Evolutionary conservation across 148 eudicot genomes (phyloP).

Genomic region (Cornus suecica): DNA sequence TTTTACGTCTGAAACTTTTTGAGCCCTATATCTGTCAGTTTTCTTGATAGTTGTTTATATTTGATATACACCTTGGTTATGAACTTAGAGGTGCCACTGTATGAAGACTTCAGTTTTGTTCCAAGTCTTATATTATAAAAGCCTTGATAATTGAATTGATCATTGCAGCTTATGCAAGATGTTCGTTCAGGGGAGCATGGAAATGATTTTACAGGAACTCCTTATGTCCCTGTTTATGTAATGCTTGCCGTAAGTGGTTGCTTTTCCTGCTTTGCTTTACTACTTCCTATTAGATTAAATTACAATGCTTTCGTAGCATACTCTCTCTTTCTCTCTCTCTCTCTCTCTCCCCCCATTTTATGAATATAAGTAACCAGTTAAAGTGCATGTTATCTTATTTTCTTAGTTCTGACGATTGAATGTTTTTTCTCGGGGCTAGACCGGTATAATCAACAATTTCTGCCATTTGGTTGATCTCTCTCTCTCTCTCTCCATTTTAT

Average conservation of each 20-base stretch:
- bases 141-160: conserved; percentile 14
- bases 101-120: conserved; percentile 1
- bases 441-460: conserved; percentile 62
- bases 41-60: too few species aligned
- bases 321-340: neutral
- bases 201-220: conserved; percentile 41
- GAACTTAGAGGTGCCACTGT: neutral
- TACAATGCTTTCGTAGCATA: neutral
- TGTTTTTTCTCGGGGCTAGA: conserved; percentile 33
- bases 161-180: conserved; percentile 55
- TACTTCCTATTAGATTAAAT: neutral
- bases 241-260: conserved; percentile 55
- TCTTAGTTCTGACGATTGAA: neutral
- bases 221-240: conserved; percentile 58
- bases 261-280: neutral
- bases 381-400: neutral
- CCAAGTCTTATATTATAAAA: neutral
- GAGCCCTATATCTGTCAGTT: too few species aligned
- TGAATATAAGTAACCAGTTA: neutral
- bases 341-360: neutral
- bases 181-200: conserved; percentile 45
- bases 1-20: neutral
- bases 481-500: too few species aligned
- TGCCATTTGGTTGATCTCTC: conserved; percentile 68
- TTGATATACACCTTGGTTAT: neutral